These are phyloP conservation scores for Aquanectria penicillioides DNA, from an alignment of 2,329 filamentous ascomycete genomes.

Conservation along the genomic window DNA sequence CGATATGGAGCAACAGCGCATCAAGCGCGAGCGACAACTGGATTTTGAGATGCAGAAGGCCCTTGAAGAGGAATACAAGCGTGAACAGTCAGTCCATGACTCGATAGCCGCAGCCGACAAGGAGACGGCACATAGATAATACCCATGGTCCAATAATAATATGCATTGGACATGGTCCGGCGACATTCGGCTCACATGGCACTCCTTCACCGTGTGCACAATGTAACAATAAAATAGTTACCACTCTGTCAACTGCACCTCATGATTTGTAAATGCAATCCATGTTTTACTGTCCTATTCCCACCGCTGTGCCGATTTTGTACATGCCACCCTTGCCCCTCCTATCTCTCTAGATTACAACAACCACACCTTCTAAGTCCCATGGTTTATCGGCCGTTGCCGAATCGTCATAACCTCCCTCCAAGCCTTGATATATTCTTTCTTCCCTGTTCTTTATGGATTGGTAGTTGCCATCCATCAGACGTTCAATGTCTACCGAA, in stretches of 20 bases:
- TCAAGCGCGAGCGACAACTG: slow-evolving; percentile 89
- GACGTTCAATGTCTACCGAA: slow-evolving; percentile 60
- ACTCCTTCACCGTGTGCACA: too few species aligned
- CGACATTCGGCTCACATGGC: too few species aligned
- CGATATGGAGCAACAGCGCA: slow-evolving; percentile 91
- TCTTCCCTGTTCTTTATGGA: slow-evolving; percentile 7
- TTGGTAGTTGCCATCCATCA: not conserved
- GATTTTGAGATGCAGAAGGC: slow-evolving; percentile 93
- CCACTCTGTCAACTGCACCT: slow-evolving; percentile 14
- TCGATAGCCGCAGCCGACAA: slow-evolving; percentile 43
- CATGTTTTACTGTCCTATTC: slow-evolving; percentile 36
- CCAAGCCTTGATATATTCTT: slow-evolving; percentile 12
- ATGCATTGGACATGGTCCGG: too few species aligned
- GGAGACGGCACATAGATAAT: slow-evolving; percentile 39
- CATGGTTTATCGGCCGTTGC: slow-evolving; percentile 15
- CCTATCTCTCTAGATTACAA: slow-evolving; percentile 40
- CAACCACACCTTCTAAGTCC: not conserved
- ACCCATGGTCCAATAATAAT: too few species aligned
- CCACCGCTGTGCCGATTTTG: slow-evolving; percentile 30
- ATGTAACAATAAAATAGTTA: too few species aligned
- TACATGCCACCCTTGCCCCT: slow-evolving; percentile 28
- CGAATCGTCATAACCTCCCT: slow-evolving; percentile 21
- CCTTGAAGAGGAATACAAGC: slow-evolving; percentile 89
- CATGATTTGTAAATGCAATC: slow-evolving; percentile 35
- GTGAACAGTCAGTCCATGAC: slow-evolving; percentile 79